These are phyloP conservation scores for Colletotrichum tropicale DNA, from an alignment of 2,329 filamentous ascomycete species.

Conservation along the genomic window DNA sequence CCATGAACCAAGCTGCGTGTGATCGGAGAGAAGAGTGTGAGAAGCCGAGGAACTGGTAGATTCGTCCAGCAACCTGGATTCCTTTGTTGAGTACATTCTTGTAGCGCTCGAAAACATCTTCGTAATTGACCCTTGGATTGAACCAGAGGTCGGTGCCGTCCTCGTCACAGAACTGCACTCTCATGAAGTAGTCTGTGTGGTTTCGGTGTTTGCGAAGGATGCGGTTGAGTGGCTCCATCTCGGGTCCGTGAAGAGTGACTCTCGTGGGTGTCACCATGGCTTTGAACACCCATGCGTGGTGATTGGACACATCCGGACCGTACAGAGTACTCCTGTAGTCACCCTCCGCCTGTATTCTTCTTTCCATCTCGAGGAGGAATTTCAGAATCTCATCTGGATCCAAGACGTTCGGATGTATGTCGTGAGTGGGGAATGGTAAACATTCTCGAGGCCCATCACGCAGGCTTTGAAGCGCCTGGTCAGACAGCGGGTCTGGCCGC, in stretches of 20 bases:
- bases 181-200: slow-evolving; percentile 67
- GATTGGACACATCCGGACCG: slow-evolving; percentile 31
- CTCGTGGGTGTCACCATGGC: slow-evolving; percentile 65
- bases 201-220: slow-evolving; percentile 70
- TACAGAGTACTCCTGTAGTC: slow-evolving; percentile 7
- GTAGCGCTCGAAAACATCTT: slow-evolving; percentile 64
- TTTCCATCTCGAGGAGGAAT: slow-evolving; percentile 44
- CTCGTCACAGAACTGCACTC: slow-evolving; percentile 78
- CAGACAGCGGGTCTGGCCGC: slow-evolving; percentile 46
- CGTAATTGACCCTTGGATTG: slow-evolving; percentile 51
- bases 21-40: slow-evolving; percentile 78
- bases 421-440: slow-evolving; percentile 60
- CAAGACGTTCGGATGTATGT: slow-evolving; percentile 46
- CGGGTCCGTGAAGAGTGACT: slow-evolving; percentile 62
- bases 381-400: slow-evolving; percentile 44
- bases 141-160: slow-evolving; percentile 68
- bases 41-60: slow-evolving; percentile 75
- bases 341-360: slow-evolving; percentile 30
- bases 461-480: slow-evolving; percentile 58
- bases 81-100: slow-evolving; percentile 60
- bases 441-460: slow-evolving; percentile 51
- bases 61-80: slow-evolving; percentile 66
- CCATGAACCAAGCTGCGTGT: slow-evolving; percentile 71
- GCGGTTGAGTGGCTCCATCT: slow-evolving; percentile 71
- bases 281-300: slow-evolving; percentile 58